Evolutionary conservation across 176 grass and related monocot genomes (phyloP).

Genomic region (Thinopyrum elongatum): DNA sequence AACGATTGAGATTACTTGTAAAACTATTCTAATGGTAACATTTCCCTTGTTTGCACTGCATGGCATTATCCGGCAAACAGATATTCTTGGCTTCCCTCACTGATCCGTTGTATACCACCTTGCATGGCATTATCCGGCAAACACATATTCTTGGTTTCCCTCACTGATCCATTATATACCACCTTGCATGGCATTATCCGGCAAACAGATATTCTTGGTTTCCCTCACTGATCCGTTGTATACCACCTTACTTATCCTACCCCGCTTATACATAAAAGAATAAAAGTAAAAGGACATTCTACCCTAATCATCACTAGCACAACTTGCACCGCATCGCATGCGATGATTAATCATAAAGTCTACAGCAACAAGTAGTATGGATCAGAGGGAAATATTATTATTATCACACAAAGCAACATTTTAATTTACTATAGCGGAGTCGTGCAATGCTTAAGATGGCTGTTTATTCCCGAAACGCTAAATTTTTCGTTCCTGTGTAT

Average conservation of each 20-base stretch:
- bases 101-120: no score
- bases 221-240: not conserved
- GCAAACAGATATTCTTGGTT: not conserved
- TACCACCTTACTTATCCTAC: not conserved
- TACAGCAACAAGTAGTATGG: not conserved
- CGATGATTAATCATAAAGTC: not conserved
- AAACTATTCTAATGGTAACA: constrained; percentile 27
- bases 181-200: not conserved
- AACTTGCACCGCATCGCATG: constrained; percentile 12
- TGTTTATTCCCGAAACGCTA: no score
- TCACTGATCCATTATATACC: not conserved
- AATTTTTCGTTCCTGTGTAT: no score
- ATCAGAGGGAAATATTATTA: not conserved
- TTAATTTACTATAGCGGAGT: not conserved
- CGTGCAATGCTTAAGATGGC: not conserved
- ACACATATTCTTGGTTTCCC: not conserved
- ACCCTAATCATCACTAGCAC: not conserved
- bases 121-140: not conserved
- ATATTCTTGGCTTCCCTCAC: not conserved
- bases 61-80: not conserved
- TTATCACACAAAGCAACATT: not conserved
- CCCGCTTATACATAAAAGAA: no score
- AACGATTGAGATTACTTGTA: not conserved
- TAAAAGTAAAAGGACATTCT: not conserved
- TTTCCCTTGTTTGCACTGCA: not conserved